Base-by-base conservation (phyloP, 1,139 yeast genomes). In the Yamadazyma diospyri region DNA sequence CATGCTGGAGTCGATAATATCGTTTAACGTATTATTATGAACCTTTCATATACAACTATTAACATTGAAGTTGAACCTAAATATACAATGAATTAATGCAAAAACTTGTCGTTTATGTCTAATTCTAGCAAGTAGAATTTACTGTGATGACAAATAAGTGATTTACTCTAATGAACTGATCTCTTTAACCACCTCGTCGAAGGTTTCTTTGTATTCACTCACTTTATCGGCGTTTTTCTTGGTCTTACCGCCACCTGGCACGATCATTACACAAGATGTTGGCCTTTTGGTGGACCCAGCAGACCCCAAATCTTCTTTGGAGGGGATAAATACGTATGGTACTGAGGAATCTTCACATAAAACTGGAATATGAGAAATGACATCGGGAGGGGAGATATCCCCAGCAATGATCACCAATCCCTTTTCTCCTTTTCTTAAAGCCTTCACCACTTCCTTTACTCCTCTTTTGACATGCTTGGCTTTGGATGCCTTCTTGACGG, bases 241-340 rank as follows among this genome's bases (percentile, higher is more conserved):
- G 54, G 81, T 74, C 67, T 86, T 85, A 39, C 92, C 92, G 38
- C 95, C 95, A 38, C 96, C 96, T 52, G 98, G 98, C 35, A 89
- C 95, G 52, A 94, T 76, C 89, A 94, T 87, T 30, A 94, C 96
- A 61, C 95, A 89, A 26, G 97, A 87, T 23, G 99, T 94, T 50
- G 98, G 98, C 72, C 99, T 82, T 72, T 92, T 92, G 41, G 98
- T 92, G 42, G 97, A 95, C 55, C 98, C 97, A 20, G 99, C 98
- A 43, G 95, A 83, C 24, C 99, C 99, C 48, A 94, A 76, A 56
- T 92, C 98, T 69, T 92, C 97, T 66, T 92, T 92, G 34, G 97
- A 87, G 50, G 98, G 98, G 45, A 92, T 79, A 63, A 92, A 92
- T 32, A 92, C 76, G 57, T 70, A 92, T 51, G 97, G 97, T 32